Conservation (phyloP, 2,329 filamentous ascomycete species). For the Aspergillus sp. region DNA sequence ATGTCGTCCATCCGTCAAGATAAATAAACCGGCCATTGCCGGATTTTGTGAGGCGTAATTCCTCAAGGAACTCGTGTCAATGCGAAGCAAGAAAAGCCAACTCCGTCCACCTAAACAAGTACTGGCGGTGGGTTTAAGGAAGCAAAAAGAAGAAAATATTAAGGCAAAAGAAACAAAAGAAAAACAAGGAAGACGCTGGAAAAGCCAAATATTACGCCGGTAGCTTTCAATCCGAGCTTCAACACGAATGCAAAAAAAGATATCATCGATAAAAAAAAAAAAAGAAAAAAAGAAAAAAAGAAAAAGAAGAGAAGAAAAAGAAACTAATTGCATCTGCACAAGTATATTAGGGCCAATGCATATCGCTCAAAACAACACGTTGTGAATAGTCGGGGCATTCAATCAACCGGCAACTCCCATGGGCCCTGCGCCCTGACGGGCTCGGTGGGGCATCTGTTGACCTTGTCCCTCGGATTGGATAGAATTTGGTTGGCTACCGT, state of each 20-base stretch:
- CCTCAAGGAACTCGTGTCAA: constrained; percentile 16
- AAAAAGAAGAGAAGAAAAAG: constrained; percentile 1
- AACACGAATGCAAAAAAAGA: constrained; percentile 1
- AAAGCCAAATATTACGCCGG: constrained; percentile 16
- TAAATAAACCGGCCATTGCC: constrained; percentile 10
- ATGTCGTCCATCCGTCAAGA: constrained; percentile 7
- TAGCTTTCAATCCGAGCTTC: constrained; percentile 6
- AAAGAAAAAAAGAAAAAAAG: not conserved
- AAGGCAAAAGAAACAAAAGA: constrained; percentile 11
- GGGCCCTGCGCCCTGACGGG: constrained; percentile 29
- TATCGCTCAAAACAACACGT: constrained; percentile 9
- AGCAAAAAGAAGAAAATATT: constrained; percentile 9
- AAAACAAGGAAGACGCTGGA: constrained; percentile 20
- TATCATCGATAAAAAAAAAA: constrained; percentile 6
- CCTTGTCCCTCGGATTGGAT: constrained; percentile 22
- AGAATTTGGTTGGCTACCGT: constrained; percentile 23
- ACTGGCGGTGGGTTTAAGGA: constrained; percentile 17
- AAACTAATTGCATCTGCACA: constrained; percentile 10
- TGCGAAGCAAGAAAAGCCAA: constrained; percentile 14
- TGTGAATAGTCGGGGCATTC: not conserved
- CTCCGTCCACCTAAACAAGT: constrained; percentile 20
- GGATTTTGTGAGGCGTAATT: constrained; percentile 4
- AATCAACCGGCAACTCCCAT: constrained; percentile 32
- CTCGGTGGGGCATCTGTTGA: constrained; percentile 29
- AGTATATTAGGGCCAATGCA: constrained; percentile 2